Evolutionary conservation across 208 protist species (phyloP).

Genomic region (Crithidia mellificae): DNA sequence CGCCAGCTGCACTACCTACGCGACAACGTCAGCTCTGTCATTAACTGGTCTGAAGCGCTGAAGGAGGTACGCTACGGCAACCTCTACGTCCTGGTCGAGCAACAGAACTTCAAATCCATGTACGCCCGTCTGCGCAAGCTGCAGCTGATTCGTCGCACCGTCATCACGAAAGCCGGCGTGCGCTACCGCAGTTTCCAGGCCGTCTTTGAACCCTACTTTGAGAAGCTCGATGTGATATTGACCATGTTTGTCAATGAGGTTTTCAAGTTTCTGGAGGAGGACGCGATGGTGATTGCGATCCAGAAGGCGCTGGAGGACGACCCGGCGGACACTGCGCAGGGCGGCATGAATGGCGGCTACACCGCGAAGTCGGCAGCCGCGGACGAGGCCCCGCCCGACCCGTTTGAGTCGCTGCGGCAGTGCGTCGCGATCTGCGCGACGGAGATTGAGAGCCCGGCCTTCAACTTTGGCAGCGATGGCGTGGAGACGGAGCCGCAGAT

Average conservation of each 20-base stretch:
- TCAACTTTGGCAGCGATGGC: conserved; percentile 59
- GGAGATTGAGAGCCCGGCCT: conserved; percentile 54
- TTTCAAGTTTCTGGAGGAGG: conserved; percentile 62
- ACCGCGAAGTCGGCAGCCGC: neutral
- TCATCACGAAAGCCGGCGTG: conserved; percentile 60
- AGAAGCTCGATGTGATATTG: conserved; percentile 77
- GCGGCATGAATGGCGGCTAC: neutral
- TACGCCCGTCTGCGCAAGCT: conserved; percentile 68
- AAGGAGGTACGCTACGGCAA: conserved; percentile 83
- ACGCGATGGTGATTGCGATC: conserved; percentile 73
- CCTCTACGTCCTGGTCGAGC: conserved; percentile 61
- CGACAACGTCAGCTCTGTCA: conserved; percentile 80
- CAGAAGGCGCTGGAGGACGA: conserved; percentile 75
- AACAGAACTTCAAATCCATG: conserved; percentile 58
- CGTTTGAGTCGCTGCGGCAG: conserved; percentile 74
- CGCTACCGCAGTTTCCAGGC: conserved; percentile 63
- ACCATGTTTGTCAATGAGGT: conserved; percentile 71
- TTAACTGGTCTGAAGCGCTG: conserved; percentile 79
- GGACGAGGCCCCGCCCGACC: conserved; percentile 33
- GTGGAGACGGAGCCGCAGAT: conserved; percentile 65
- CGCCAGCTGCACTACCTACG: conserved; percentile 76
- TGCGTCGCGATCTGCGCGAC: conserved; percentile 69
- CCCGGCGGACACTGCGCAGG: conserved; percentile 14
- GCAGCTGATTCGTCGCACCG: conserved; percentile 73
- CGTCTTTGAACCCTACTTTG: conserved; percentile 90